These are phyloP conservation scores for Coprinopsis cinerea DNA, from an alignment of 768 basidiomycete species.

Conservation along the genomic window DNA sequence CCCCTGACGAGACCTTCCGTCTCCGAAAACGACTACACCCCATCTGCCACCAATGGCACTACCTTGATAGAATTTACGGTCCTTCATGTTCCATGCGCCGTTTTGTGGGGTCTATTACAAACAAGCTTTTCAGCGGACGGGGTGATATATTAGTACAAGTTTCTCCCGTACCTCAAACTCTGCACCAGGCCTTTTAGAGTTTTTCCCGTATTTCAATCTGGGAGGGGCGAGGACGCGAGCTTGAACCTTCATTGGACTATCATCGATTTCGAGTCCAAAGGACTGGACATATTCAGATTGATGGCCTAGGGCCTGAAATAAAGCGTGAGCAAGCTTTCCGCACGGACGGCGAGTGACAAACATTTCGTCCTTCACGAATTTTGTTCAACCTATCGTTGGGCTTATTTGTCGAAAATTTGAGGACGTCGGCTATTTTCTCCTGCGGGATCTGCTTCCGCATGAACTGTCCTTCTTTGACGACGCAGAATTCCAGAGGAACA, in stretches of 20 bases:
- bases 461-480: constrained; percentile 59
- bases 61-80: background rate
- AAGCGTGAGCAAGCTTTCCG: background rate
- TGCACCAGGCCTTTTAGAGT: too few relatives aligned
- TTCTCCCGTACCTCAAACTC: too few relatives aligned
- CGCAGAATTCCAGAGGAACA: constrained; percentile 65
- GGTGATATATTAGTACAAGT: background rate
- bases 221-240: constrained; percentile 59
- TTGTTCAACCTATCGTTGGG: constrained; percentile 53
- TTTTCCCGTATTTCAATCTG: constrained; percentile 42
- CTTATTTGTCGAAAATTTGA: constrained; percentile 62
- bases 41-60: background rate
- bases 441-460: constrained; percentile 67
- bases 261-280: constrained; percentile 55
- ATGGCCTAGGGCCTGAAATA: constrained; percentile 45
- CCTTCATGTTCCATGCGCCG: background rate
- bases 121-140: background rate
- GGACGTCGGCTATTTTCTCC: constrained; percentile 59
- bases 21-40: background rate
- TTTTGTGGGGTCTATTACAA: background rate
- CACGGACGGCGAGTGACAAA: constrained; percentile 17
- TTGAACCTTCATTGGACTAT: constrained; percentile 38
- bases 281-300: constrained; percentile 62
- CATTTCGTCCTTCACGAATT: constrained; percentile 47
- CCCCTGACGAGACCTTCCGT: background rate